phyloP scores from a whole-genome alignment of 129 eudicot species.

The Flaveria bidentis region DNA sequence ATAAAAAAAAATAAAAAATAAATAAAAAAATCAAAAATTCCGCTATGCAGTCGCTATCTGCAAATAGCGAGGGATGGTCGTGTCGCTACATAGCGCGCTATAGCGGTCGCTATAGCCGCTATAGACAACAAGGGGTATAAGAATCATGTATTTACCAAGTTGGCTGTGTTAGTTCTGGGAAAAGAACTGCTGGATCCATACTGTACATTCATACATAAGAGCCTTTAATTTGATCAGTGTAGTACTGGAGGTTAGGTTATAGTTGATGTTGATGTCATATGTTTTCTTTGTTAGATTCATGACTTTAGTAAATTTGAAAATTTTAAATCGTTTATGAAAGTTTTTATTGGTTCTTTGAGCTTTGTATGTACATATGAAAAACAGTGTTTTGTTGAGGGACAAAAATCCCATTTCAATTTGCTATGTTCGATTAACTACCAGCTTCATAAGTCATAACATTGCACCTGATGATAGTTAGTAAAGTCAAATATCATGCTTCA shows the following conservation, averaged over 20 bases:
- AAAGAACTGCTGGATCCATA: background rate
- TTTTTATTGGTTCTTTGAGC: background rate
- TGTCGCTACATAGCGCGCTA: too few species aligned
- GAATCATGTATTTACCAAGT: background rate
- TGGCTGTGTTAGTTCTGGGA: too few species aligned
- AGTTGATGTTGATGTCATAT: slow-evolving; percentile 13
- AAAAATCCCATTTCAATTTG: background rate
- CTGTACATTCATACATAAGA: background rate
- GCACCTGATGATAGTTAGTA: background rate
- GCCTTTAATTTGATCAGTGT: slow-evolving; percentile 18
- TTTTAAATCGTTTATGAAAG: background rate
- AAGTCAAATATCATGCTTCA: background rate
- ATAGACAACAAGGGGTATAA: too few species aligned
- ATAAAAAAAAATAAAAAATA: too few species aligned
- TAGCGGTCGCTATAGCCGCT: too few species aligned
- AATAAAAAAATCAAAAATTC: too few species aligned
- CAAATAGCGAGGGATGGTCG: too few species aligned
- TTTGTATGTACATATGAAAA: background rate
- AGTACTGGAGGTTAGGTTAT: slow-evolving; percentile 15
- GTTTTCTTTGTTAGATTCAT: slow-evolving; percentile 5
- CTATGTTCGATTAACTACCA: slow-evolving; percentile 8
- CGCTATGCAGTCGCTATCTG: too few species aligned
- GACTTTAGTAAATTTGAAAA: background rate
- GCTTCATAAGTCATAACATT: slow-evolving; percentile 8
- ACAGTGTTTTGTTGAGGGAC: too few species aligned